Base-by-base conservation (phyloP, 2,329 filamentous ascomycete species). In the Fusarium pininemorale region DNA sequence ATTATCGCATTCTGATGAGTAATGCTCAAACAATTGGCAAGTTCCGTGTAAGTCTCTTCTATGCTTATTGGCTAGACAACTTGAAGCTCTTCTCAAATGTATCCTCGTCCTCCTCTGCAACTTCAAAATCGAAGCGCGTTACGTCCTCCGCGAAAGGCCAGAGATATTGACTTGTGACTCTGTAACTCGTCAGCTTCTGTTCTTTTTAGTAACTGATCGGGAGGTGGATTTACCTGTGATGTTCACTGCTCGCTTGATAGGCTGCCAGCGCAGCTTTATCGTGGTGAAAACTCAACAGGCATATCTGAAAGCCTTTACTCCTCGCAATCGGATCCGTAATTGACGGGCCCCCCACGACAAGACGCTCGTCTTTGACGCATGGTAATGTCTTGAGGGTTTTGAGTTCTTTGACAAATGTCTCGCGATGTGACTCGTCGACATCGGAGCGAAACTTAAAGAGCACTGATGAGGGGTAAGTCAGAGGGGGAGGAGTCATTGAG, bases 141-240 rank as follows among this genome's bases (percentile, higher is more conserved):
- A 89, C 78, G 63, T 89, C 87, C 57, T 89, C 87, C 24, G 85
- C 86, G 72, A 83, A 89, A 0, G 87, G 87, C 79, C 85, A 88
- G 13, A 90, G 79, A 57, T 85, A 86, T 7, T 82, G 84, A 37
- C 82, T 84, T 1, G 87, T 89, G 0, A 89, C 86, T 57, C 88
- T 89, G 5, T 7, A 10, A 3, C 5, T 6, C 7, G n/a, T 74
- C 13, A 76, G 18, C 7, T 32, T 12, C 5, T 20, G 1, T 9
- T 13, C 3, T 13, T 20, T 37, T 12, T 3, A 3, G 7, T 35
- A 4, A 26, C 24, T 26, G 4, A 8, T 3, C 6, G 5, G 14
- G 3, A 6, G 2, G 5, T 1, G 3, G n/a, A 4, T 66, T 78
- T 76, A 86, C 86, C 82, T 79, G 60, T 87, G 83, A 73, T 90